A percentile compares a stretch with the other conserved stretches of the same genome.
phyloP scores from a whole-genome alignment of 1,284 basidiomycete genomes.

The Bjerkandera adusta region DNA sequence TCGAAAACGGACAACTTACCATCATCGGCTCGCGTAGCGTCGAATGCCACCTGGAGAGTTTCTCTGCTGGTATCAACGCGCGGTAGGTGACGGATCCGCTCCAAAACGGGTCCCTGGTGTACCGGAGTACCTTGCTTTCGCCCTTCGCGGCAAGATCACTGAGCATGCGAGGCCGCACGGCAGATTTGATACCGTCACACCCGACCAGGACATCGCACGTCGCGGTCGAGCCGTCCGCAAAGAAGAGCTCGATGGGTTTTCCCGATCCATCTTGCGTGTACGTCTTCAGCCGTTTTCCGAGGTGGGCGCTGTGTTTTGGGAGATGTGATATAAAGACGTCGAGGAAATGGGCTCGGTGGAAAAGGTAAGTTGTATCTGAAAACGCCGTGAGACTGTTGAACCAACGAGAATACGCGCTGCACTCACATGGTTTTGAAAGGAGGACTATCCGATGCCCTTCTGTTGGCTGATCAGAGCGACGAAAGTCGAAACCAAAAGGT shows the following conservation, averaged over 20 bases:
- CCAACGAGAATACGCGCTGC: background rate
- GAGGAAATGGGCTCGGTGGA: slow-evolving; percentile 48
- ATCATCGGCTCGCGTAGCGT: slow-evolving; percentile 19
- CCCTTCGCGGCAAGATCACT: slow-evolving; percentile 18
- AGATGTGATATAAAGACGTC: slow-evolving; percentile 41
- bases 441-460: slow-evolving; percentile 39
- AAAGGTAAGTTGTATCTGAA: slow-evolving; percentile 40
- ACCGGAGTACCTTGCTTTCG: slow-evolving; percentile 11
- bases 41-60: slow-evolving; percentile 13
- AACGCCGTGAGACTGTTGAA: background rate
- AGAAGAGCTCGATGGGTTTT: slow-evolving; percentile 23
- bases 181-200: slow-evolving; percentile 51
- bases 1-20: slow-evolving; percentile 12
- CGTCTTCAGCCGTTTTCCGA: slow-evolving; percentile 33
- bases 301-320: slow-evolving; percentile 38
- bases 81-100: slow-evolving; percentile 36
- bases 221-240: slow-evolving; percentile 37
- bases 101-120: slow-evolving; percentile 32
- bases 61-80: slow-evolving; percentile 32
- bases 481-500: slow-evolving; percentile 40
- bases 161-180: slow-evolving; percentile 40
- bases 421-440: slow-evolving; percentile 38
- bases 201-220: slow-evolving; percentile 47
- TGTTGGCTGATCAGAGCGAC: slow-evolving; percentile 37
- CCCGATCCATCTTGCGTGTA: slow-evolving; percentile 5